Evolutionary conservation across 2,329 filamentous ascomycete species (phyloP).

Genomic region (Truncatella angustata): DNA sequence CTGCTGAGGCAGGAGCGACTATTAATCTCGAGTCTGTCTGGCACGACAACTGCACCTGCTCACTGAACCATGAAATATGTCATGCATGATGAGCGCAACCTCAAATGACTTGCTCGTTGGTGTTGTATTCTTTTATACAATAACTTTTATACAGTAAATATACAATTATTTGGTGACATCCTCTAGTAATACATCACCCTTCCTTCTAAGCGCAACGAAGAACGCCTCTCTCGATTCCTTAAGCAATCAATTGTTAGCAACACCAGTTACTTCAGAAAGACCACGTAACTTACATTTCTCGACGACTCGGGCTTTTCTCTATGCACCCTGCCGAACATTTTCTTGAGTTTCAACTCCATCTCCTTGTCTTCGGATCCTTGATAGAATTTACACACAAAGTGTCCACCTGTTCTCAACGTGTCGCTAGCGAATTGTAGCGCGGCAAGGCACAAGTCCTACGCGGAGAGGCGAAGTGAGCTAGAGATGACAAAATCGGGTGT

Average conservation of each 20-base stretch:
- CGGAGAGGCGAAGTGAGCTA: not conserved
- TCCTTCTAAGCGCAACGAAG: slow-evolving; percentile 77
- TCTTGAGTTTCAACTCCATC: slow-evolving; percentile 71
- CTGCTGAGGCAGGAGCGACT: too few species aligned
- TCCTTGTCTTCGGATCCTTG: slow-evolving; percentile 83
- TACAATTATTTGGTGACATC: slow-evolving; percentile 9
- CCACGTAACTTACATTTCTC: slow-evolving; percentile 63
- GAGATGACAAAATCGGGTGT: not conserved
- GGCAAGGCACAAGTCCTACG: slow-evolving; percentile 82
- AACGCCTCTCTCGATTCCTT: slow-evolving; percentile 84
- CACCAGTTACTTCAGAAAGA: not conserved
- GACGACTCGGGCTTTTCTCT: slow-evolving; percentile 92
- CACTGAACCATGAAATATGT: too few species aligned
- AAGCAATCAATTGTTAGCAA: not conserved
- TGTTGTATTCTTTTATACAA: not conserved
- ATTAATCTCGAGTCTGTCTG: too few species aligned
- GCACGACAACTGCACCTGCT: too few species aligned
- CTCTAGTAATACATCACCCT: slow-evolving; percentile 37
- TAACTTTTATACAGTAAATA: not conserved
- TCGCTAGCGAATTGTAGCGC: slow-evolving; percentile 84
- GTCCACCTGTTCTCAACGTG: slow-evolving; percentile 76
- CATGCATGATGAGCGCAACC: too few species aligned
- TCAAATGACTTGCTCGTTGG: not conserved
- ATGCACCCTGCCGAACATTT: slow-evolving; percentile 75
- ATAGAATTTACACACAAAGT: slow-evolving; percentile 98